Evolutionary conservation across 2,329 filamentous ascomycete species (phyloP), one percentile per base, ranked within the genome.

Genomic region (Colletotrichum sp.): DNA sequence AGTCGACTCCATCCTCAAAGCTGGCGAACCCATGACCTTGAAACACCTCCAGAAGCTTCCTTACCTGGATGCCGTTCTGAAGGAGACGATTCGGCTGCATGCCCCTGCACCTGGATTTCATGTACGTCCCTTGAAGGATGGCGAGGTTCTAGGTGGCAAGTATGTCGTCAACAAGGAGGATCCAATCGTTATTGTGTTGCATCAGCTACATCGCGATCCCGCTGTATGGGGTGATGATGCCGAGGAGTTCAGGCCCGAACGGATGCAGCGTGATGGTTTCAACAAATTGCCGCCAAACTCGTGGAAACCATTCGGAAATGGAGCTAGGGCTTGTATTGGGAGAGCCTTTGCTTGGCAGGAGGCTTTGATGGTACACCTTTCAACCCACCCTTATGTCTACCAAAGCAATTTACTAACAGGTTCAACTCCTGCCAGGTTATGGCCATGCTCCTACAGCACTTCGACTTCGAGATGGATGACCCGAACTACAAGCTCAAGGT

Each of bases 261-360:
- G 94, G 12, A 95, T 95, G 93, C 84, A 93, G 1, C 92, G 94
- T 52, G 93, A 92, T 16, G 88, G 90, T 29, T 95, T 95, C 79
- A 87, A 91, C 19, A 88, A 87, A 4, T 82, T 92, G 27, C 70
- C 88, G 89, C 36, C 94, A 91, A 77, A 80, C 7, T 69, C 72
- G 2, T 65, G 62, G 92, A 94, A 94, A 84, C 93, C 94, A 5
- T 96, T 96, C 79, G 95, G 94, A 2, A 94, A 94, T 74, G 94
- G 94, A 2, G 87, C 90, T 77, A 87, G 94, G 69, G 92, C 87
- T 2, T 96, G 94, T 79, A 95, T 96, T 76, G 94, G 94, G 6
- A 87, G 93, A 2, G 88, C 91, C 0, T 96, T 96, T 81, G 93
- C 94, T 2, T 94, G 92, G 92, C 94, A 96, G 81, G 94, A 96